A percentile compares a stretch with the other conserved stretches of the same genome.
Evolutionary conservation across 2,329 filamentous ascomycete species (phyloP).

Genomic region (Trichophyton rubrum): DNA sequence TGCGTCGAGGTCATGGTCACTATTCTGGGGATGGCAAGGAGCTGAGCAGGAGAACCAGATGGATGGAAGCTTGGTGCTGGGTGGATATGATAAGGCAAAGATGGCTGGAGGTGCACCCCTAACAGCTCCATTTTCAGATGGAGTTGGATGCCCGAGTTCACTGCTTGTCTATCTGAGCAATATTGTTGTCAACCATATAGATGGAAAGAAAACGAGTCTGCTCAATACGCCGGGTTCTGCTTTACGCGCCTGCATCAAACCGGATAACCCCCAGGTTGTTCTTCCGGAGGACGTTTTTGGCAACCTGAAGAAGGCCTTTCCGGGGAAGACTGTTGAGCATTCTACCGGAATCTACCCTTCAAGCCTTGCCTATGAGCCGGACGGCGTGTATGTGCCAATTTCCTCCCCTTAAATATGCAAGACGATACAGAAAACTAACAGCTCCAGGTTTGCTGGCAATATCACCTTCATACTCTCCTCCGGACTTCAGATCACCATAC

Average conservation of each 20-base stretch:
- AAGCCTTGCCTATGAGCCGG: not conserved
- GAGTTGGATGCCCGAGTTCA: constrained; percentile 8
- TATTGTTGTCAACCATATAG: constrained; percentile 3
- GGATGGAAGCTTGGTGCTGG: constrained; percentile 10
- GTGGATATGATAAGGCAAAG: constrained; percentile 12
- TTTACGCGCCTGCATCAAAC: constrained; percentile 18
- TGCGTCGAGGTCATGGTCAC: constrained; percentile 9
- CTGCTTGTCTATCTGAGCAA: constrained; percentile 7
- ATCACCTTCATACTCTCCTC: constrained; percentile 13
- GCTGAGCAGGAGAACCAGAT: constrained; percentile 5
- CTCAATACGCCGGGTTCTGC: not conserved
- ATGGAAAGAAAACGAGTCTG: not conserved
- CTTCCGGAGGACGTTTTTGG: constrained; percentile 3
- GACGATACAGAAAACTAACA: not conserved
- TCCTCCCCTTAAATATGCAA: not conserved
- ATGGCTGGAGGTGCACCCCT: constrained; percentile 1
- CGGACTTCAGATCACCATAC: constrained; percentile 16
- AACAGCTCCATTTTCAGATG: not conserved
- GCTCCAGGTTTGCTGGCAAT: constrained; percentile 9
- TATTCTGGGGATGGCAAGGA: constrained; percentile 11
- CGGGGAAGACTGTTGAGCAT: not conserved
- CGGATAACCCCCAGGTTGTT: not conserved
- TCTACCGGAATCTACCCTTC: not conserved
- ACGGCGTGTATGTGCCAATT: not conserved
- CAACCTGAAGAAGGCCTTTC: constrained; percentile 3